phyloP scores from a whole-genome alignment of 352 stramenopile genomes.

The Globisporangium camurandrum region DNA sequence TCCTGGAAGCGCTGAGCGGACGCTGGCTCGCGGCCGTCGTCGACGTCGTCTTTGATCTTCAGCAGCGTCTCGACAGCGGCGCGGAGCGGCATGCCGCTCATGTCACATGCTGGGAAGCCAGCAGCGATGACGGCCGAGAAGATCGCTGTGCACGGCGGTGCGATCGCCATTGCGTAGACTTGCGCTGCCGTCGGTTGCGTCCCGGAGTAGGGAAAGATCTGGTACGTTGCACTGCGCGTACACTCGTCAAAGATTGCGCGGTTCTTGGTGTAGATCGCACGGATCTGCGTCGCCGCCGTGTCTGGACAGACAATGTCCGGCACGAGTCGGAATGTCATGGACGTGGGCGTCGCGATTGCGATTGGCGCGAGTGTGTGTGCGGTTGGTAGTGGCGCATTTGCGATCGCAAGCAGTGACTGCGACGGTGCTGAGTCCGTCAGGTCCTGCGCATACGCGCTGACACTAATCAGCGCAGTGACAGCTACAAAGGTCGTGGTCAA shows the following conservation, averaged over 20 bases:
- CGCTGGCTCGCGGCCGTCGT: background rate
- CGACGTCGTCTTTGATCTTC: slow-evolving; percentile 40
- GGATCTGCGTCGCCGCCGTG: slow-evolving; percentile 29
- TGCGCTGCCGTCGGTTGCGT: slow-evolving; percentile 34
- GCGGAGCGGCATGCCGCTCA: slow-evolving; percentile 44
- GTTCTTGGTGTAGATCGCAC: slow-evolving; percentile 51
- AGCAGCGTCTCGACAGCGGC: slow-evolving; percentile 45
- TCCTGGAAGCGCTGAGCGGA: slow-evolving; percentile 7
- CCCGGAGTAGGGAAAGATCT: slow-evolving; percentile 48
- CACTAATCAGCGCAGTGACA: too few relatives aligned
- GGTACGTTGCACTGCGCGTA: slow-evolving; percentile 36
- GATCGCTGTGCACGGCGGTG: slow-evolving; percentile 30
- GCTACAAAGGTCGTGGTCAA: too few relatives aligned
- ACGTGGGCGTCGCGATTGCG: too few relatives aligned
- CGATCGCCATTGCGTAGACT: slow-evolving; percentile 25
- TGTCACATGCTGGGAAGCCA: slow-evolving; percentile 35
- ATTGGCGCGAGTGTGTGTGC: too few relatives aligned
- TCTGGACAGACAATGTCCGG: slow-evolving; percentile 30
- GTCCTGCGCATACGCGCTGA: too few relatives aligned
- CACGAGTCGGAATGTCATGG: slow-evolving; percentile 45
- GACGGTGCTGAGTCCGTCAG: too few relatives aligned
- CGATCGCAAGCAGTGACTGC: too few relatives aligned
- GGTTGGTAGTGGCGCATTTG: too few relatives aligned
- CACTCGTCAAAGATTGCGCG: slow-evolving; percentile 40
- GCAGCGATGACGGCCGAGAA: slow-evolving; percentile 41